These are phyloP conservation scores for Cucumis melo DNA, from an alignment of 306 rosid species.

Conservation along the genomic window DNA sequence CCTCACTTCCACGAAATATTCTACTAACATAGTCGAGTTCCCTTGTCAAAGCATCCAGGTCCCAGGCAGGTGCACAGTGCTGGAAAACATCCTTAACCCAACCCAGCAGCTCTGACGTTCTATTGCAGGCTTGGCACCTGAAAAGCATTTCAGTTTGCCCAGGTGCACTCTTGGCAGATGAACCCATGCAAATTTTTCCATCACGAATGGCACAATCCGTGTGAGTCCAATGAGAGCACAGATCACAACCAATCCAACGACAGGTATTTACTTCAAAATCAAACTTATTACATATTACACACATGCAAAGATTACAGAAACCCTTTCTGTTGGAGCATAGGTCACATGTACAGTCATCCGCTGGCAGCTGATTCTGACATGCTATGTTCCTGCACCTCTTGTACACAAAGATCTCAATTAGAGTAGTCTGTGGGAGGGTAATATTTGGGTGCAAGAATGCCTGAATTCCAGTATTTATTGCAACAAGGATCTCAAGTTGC, in stretches of 20 bases:
- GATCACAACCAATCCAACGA: conserved; percentile 97
- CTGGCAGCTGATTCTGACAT: conserved; percentile 87
- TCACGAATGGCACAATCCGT: conserved; percentile 97
- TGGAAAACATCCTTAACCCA: conserved; percentile 99
- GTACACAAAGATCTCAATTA: conserved; percentile 79
- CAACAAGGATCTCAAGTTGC: conserved; percentile 91
- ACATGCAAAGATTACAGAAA: conserved; percentile 98
- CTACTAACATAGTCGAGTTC: conserved; percentile 95
- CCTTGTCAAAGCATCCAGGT: conserved; percentile 66
- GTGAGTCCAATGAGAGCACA: conserved; percentile 98
- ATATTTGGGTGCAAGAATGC: conserved; percentile 90
- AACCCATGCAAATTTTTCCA: conserved; percentile 71
- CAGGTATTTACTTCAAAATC: conserved; percentile 98
- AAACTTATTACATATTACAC: conserved; percentile 92
- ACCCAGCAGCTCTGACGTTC: conserved; percentile 94
- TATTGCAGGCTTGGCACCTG: conserved; percentile 88
- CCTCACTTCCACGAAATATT: conserved; percentile 83
- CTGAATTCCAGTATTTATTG: conserved; percentile 90
- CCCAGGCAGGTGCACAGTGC: conserved; percentile 95
- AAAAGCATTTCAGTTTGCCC: conserved; percentile 92
- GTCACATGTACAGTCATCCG: conserved; percentile 91
- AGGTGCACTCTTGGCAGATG: conserved; percentile 62
- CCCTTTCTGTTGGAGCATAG: conserved; percentile 77
- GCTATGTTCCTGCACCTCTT: conserved; percentile 95
- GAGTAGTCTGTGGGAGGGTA: conserved; percentile 71